Evolutionary conservation across 192 early-diverging fungal genomes (phyloP), one percentile per base, ranked within the genome.

Genomic region (Coemansia sp.): DNA sequence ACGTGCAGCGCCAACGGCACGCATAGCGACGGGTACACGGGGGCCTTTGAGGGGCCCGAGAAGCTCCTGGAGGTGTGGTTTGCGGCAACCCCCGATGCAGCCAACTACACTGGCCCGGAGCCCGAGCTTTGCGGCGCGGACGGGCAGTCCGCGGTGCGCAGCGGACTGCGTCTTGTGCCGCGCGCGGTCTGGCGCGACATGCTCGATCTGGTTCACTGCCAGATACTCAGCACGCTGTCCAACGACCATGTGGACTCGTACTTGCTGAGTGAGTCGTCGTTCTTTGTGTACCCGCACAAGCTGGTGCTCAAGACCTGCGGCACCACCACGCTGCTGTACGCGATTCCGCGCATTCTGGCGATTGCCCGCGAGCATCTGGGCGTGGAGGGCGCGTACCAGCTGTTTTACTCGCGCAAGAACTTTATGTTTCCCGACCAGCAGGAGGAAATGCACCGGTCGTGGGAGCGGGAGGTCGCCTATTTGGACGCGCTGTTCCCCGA

Each of bases 31-130:
- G 73, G 66, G 36, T 79, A 79, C 70, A 68, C 76, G 43, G 80
- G 80, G 19, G 71, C 75, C 59, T 98, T 98, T 71, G 96, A 98
- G 72, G 96, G 96, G 29, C 93, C 96, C 60, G 96, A 98, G 72
- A 98, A 98, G 76, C 83, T 98, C 27, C 74, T 98, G 58, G 96
- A 98, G 67, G 85, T 98, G 59, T 98, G 94, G 96, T 98, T 98
- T 74, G 64, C 75, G 15, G 40, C 77, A 9, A 38, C 40, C 2
- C 31, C 62, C 21, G 38, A 56, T 17, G 56, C 55, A 6, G 70
- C 71, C 10, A 11, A 38, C 50, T 28, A 22, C 47, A 56, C 55
- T 48, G 35, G 56, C 51, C 51, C 53, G 57, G 66, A 51, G 5
- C 43, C 42, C 23, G 40, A 53, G 31, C 52, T 62, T 34, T 22